Conservation (phyloP, 2,329 filamentous ascomycete genomes). For the Trichoderma semiorbis region DNA sequence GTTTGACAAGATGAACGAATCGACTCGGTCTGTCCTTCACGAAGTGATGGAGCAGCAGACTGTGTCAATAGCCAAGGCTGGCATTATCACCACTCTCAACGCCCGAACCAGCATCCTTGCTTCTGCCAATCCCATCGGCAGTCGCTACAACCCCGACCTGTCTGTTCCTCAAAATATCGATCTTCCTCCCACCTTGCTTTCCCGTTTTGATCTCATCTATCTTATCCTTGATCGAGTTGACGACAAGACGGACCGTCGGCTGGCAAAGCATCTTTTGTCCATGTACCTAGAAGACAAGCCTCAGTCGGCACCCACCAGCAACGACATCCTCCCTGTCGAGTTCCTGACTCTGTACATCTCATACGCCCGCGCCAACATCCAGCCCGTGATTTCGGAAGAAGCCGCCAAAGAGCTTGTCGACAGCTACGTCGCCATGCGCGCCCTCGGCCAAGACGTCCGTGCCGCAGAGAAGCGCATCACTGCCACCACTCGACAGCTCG, state of each 20-base stretch:
- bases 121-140: conserved; percentile 96
- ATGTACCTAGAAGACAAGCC: conserved; percentile 97
- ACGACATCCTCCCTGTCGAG: conserved; percentile 86
- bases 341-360: conserved; percentile 97
- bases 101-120: conserved; percentile 93
- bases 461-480: conserved; percentile 94
- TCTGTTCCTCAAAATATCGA: conserved; percentile 98
- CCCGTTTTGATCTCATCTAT: conserved; percentile 95
- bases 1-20: conserved; percentile 82
- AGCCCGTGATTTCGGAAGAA: conserved; percentile 74
- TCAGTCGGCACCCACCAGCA: conserved; percentile 68
- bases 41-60: conserved; percentile 90
- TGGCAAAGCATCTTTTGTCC: conserved; percentile 88
- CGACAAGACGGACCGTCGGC: conserved; percentile 79
- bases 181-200: conserved; percentile 88
- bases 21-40: conserved; percentile 75
- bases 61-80: conserved; percentile 81
- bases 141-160: conserved; percentile 93
- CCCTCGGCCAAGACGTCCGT: conserved; percentile 82
- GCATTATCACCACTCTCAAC: conserved; percentile 95
- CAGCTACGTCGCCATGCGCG: conserved; percentile 91
- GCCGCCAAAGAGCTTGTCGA: conserved; percentile 82
- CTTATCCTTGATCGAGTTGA: conserved; percentile 92
- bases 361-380: conserved; percentile 82
- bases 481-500: conserved; percentile 91